Evolutionary conservation across 306 rosid genomes (phyloP), one percentile per base, ranked within the genome.

Genomic region (Heteromeles arbutifolia): DNA sequence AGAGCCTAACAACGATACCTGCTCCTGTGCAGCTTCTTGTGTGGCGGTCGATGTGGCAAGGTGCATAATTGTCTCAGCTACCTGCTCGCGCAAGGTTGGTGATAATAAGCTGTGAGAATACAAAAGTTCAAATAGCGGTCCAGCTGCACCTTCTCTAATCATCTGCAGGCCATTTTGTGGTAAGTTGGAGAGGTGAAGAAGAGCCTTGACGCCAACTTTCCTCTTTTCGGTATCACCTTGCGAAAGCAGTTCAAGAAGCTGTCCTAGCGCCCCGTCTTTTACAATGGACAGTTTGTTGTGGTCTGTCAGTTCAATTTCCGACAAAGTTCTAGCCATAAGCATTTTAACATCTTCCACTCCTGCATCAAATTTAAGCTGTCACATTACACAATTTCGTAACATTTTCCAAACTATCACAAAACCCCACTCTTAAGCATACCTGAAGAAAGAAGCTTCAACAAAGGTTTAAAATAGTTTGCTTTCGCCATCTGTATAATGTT

Each of bases 401-500:
- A 64, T 56, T 73, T 6, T 52, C 48, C 53, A 29, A 37, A 58
- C 6, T 29, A 43, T 66, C 56, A n/a, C 32, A 58, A 22, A 2
- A 26, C 58, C 8, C 19, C 28, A 48, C 76, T 53, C 75, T 34
- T 65, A 45, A 76, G 75, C 82, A 66, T 82, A 91, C 96, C 96
- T 88, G 93, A 78, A 67, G 81, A 87, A 74, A 91, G 92, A 67
- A 73, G 84, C 69, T 39, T 79, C 82, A 91, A 75, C 80, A 91
- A 65, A 74, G 88, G 93, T 79, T 81, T 91, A 50, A 91, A 84
- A 80, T 91, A 85, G 76, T 87, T 89, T 12, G 92, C 90, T 74
- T 85, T 89, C 43, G 92, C 93, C 96, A 91, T 91, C 78, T 77
- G 86, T 78, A 79, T 74, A 50, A 91, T 90, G 83, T 91, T 91